Conservation (phyloP, 306 rosid genomes). For the Cicer cuneatum region DNA sequence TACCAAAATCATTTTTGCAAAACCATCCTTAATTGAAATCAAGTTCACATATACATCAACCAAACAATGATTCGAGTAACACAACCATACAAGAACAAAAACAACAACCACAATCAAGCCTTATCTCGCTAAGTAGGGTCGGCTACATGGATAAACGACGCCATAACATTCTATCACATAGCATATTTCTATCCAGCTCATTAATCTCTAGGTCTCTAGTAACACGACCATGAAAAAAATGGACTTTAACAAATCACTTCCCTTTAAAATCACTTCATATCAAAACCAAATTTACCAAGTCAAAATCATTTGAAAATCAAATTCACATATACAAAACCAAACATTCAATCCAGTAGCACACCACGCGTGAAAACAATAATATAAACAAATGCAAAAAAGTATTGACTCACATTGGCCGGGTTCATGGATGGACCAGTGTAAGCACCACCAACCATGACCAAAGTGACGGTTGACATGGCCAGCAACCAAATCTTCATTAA, state of each 20-base stretch:
- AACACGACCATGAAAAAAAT: neutral
- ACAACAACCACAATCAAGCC: too few relatives aligned
- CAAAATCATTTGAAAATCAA: neutral
- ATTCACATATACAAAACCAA: neutral
- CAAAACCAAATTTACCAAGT: neutral
- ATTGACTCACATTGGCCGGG: constrained; percentile 82
- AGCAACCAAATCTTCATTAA: constrained; percentile 67
- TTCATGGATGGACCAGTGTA: constrained; percentile 94
- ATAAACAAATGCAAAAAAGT: neutral
- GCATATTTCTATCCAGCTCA: too few relatives aligned
- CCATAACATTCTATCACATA: too few relatives aligned
- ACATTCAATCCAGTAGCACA: neutral
- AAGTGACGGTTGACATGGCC: constrained; percentile 58
- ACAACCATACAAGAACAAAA: too few relatives aligned
- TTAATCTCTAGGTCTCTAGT: too few relatives aligned
- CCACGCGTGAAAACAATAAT: neutral
- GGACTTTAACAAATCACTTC: neutral
- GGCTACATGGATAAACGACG: too few relatives aligned
- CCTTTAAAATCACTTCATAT: neutral
- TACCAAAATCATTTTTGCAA: neutral
- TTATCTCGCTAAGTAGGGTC: too few relatives aligned
- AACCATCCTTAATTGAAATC: neutral
- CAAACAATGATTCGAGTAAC: neutral
- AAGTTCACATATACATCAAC: neutral
- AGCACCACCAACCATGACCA: constrained; percentile 67